Evolutionary conservation across 768 basidiomycete genomes (phyloP).

Genomic region (Crepidotus variabilis): DNA sequence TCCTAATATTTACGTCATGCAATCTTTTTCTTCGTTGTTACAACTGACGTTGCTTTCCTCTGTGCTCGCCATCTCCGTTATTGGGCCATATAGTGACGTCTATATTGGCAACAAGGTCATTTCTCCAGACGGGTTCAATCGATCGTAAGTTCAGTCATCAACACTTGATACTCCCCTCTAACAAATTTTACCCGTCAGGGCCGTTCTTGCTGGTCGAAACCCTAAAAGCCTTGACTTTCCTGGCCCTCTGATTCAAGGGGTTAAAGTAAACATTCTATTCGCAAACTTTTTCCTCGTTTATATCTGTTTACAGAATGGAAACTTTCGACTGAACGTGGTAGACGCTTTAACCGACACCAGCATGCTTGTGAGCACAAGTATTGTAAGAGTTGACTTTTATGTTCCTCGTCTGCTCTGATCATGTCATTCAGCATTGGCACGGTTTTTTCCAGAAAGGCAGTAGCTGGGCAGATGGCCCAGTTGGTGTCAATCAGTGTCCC

Average conservation of each 20-base stretch:
- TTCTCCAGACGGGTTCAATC: slow-evolving; percentile 15
- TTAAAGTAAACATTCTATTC: slow-evolving; percentile 15
- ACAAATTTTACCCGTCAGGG: background rate
- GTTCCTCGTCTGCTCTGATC: background rate
- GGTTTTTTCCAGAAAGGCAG: slow-evolving; percentile 31
- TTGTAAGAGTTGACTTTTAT: slow-evolving; percentile 29
- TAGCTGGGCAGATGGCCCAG: slow-evolving; percentile 34
- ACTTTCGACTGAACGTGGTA: slow-evolving; percentile 42
- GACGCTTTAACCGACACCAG: slow-evolving; percentile 39
- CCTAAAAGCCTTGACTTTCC: slow-evolving; percentile 18
- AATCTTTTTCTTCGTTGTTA: background rate
- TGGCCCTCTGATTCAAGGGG: slow-evolving; percentile 25
- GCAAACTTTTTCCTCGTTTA: background rate
- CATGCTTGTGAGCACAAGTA: slow-evolving; percentile 45
- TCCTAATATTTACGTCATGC: background rate
- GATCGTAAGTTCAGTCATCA: slow-evolving; percentile 7
- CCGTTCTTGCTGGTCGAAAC: slow-evolving; percentile 16
- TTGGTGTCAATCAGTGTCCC: slow-evolving; percentile 36
- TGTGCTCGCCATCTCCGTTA: background rate
- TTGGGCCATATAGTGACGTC: slow-evolving; percentile 10
- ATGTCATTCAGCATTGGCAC: slow-evolving; percentile 37
- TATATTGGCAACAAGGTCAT: slow-evolving; percentile 11
- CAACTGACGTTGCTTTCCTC: background rate
- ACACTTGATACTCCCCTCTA: background rate
- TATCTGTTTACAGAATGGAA: slow-evolving; percentile 25